Evolutionary conservation across 768 basidiomycete species (phyloP), one percentile per base, ranked within the genome.

Genomic region (Lactarius evosmus): DNA sequence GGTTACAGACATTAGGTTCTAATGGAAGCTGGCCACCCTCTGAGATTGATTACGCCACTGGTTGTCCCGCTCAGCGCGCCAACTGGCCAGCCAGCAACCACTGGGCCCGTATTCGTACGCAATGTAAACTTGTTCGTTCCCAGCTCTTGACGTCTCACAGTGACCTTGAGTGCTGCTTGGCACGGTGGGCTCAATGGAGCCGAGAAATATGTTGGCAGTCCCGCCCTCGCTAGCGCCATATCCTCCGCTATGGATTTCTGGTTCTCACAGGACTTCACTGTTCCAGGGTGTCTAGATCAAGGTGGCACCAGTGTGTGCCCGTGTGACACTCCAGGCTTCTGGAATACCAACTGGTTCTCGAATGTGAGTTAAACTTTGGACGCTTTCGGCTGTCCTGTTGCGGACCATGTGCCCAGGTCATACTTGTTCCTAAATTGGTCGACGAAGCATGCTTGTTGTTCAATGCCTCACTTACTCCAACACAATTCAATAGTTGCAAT

Each of bases 1-100:
- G 70, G 69, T 34, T 71, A 32, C 58, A 66, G 36, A 62, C 69
- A 27, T 49, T 71, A 29, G 55, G 59, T 12, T 52, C 67, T 29
- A 52, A 67, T 53, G 70, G 70, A 19, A 58, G 65, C 33, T 71
- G 69, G 70, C 69, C 65, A 27, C 44, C 56, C 4, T 63, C 67
- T 2, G 69, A 68, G 60, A 70, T 77, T 17, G 60, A 75, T 60
- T 77, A 76, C 56, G 60, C 68, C 0, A n/a, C 71, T 3, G 76
- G 76, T 22, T 77, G 76, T 56, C 25, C 62, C 25, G 75, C 76
- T 29, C 73, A 69, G 63, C 69, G 75, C 50, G 73, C 75, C 12
- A 76, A 77, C 65, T 76, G 76, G 76, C 75, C 75, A 7, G 74
- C 74, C 2, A 64, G 69, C 50, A 34, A 58, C 16, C 74, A 75